Percentiles rank a stretch among this genome's conserved stretches.
These are phyloP conservation scores for Penicillium coprophilum DNA, from an alignment of 495 filamentous ascomycete species.

Conservation along the genomic window DNA sequence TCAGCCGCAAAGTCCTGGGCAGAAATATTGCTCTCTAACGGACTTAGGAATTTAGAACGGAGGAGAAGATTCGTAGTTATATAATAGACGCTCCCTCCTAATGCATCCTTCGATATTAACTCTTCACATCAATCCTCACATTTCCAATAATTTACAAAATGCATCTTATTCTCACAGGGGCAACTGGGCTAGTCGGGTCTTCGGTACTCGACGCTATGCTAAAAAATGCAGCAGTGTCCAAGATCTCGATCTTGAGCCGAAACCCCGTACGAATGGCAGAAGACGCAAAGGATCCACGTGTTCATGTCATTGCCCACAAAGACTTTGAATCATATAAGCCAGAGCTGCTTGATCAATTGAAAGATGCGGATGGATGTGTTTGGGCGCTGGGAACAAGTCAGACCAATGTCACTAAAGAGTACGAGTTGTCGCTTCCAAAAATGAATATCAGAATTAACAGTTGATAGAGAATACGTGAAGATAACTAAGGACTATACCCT, in stretches of 20 bases:
- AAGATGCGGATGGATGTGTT: conserved; percentile 63
- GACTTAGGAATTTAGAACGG: background rate
- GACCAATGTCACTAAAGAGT: conserved; percentile 59
- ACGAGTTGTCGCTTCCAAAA: conserved; percentile 17
- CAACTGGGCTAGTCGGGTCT: conserved; percentile 70
- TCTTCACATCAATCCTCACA: background rate
- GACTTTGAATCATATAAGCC: conserved; percentile 60
- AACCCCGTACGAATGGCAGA: conserved; percentile 64
- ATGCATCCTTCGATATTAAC: background rate
- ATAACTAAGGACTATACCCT: conserved; percentile 67
- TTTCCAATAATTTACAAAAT: conserved; percentile 32
- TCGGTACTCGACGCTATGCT: conserved; percentile 64
- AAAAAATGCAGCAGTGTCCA: conserved; percentile 52
- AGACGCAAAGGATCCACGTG: conserved; percentile 48
- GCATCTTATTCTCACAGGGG: conserved; percentile 75
- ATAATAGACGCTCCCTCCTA: background rate
- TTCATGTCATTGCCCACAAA: conserved; percentile 64
- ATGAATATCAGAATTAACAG: background rate
- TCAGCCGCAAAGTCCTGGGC: background rate
- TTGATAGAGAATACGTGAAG: conserved; percentile 58
- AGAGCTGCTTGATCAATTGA: conserved; percentile 57
- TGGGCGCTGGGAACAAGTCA: conserved; percentile 69
- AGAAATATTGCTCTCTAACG: background rate
- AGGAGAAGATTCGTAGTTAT: background rate
- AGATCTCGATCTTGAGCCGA: conserved; percentile 65